These are phyloP conservation scores for Pholiota conissans DNA, from an alignment of 768 basidiomycete genomes.

Conservation along the genomic window DNA sequence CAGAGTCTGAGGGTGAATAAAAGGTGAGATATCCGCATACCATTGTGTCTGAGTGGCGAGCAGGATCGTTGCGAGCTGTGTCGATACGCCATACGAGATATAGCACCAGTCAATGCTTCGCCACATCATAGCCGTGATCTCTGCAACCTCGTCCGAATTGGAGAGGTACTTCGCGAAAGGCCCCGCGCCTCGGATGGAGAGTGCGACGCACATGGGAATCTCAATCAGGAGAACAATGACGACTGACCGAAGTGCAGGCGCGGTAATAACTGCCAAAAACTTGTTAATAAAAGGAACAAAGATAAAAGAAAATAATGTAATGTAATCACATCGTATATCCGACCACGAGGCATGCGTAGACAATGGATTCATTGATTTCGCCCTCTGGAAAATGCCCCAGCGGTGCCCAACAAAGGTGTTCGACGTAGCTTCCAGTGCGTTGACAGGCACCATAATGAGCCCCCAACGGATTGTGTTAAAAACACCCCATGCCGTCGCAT, in stretches of 20 bases:
- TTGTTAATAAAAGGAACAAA: too few species aligned
- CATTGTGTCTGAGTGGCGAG: constrained; percentile 21
- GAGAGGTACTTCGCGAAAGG: constrained; percentile 25
- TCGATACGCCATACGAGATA: constrained; percentile 23
- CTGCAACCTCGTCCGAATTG: constrained; percentile 22
- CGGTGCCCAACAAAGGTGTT: constrained; percentile 25
- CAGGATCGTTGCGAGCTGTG: constrained; percentile 24
- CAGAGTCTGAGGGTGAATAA: too few species aligned
- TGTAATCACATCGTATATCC: too few species aligned
- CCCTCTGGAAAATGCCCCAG: constrained; percentile 18
- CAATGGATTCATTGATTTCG: too few species aligned
- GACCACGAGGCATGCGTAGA: too few species aligned
- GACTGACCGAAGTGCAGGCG: too few species aligned
- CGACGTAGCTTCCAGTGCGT: constrained; percentile 22
- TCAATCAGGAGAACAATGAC: constrained; percentile 8
- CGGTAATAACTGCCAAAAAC: too few species aligned
- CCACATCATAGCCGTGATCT: constrained; percentile 25
- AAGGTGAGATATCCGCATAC: constrained; percentile 9
- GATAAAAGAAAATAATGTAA: too few species aligned
- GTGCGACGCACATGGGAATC: constrained; percentile 18
- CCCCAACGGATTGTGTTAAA: constrained; percentile 29
- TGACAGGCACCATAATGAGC: constrained; percentile 7
- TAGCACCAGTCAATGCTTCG: constrained; percentile 25
- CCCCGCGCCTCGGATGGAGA: constrained; percentile 18
- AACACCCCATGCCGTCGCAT: constrained; percentile 26